These are phyloP conservation scores for Neocucurbitaria cava DNA, from an alignment of 2,329 filamentous ascomycete species.

Conservation along the genomic window DNA sequence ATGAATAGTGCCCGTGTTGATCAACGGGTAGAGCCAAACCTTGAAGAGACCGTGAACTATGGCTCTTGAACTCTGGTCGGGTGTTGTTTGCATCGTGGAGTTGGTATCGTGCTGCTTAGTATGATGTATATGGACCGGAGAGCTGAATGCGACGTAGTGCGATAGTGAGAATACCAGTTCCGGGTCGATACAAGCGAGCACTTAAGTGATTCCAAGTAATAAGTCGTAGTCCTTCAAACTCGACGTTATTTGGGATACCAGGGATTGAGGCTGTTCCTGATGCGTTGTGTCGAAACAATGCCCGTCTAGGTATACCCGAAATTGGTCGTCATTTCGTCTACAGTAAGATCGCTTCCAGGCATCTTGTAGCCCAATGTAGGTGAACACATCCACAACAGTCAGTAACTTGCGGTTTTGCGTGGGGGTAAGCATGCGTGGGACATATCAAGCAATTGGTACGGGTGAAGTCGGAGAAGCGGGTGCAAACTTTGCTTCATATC, in stretches of 20 bases:
- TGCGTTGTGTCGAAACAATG: background rate
- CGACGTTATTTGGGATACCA: background rate
- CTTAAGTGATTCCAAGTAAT: background rate
- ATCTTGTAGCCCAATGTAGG: background rate
- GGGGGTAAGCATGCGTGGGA: background rate
- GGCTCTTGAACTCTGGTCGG: background rate
- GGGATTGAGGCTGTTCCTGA: background rate
- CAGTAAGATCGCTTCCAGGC: background rate
- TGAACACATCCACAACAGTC: background rate
- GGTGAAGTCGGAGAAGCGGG: background rate
- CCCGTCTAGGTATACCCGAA: background rate
- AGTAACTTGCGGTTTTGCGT: background rate
- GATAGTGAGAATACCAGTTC: background rate
- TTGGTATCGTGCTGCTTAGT: too few relatives aligned
- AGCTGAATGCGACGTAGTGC: background rate
- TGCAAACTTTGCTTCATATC: conserved; percentile 23
- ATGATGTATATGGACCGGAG: background rate
- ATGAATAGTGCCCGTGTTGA: conserved; percentile 14
- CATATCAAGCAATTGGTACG: background rate
- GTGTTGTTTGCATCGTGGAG: background rate
- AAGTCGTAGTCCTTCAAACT: background rate
- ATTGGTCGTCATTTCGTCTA: background rate
- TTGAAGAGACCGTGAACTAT: background rate
- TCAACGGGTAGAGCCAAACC: conserved; percentile 9
- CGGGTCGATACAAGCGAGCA: background rate